These are phyloP conservation scores for Phlebiopsis gigantea DNA, from an alignment of 768 basidiomycete genomes.

Conservation along the genomic window DNA sequence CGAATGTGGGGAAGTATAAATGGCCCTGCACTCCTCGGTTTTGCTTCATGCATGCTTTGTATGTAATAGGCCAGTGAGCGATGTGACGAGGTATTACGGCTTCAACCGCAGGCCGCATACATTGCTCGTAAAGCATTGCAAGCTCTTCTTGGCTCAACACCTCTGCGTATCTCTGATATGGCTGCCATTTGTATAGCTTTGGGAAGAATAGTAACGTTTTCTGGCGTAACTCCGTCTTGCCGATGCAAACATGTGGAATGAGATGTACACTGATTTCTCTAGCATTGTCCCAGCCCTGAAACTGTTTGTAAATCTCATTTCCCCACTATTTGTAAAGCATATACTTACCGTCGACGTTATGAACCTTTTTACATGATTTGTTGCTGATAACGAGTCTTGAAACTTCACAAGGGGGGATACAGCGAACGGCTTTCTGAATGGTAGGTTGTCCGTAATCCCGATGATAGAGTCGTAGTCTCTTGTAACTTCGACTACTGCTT, in stretches of 20 bases:
- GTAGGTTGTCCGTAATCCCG: neutral
- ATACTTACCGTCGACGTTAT: no score
- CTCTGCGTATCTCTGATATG: neutral
- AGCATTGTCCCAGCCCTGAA: no score
- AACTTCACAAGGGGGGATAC: neutral
- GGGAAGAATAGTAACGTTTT: neutral
- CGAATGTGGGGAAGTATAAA: neutral
- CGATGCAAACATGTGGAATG: neutral
- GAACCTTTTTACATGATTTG: neutral
- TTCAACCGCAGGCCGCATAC: neutral
- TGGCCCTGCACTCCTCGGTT: neutral
- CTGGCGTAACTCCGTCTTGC: neutral
- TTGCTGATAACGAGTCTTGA: neutral
- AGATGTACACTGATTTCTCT: neutral
- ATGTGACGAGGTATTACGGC: neutral
- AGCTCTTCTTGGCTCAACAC: neutral
- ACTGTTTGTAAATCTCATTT: no score
- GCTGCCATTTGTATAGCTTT: neutral
- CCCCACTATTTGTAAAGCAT: no score
- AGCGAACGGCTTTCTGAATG: neutral
- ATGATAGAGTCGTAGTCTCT: constrained; percentile 5
- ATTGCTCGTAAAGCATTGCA: neutral
- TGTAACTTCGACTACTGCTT: neutral
- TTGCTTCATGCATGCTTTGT: neutral
- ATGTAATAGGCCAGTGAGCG: neutral